Percentiles rank a stretch among this genome's conserved stretches.
Evolutionary conservation across 257 asterid genomes (phyloP).

Genomic region (Solanum acaule): DNA sequence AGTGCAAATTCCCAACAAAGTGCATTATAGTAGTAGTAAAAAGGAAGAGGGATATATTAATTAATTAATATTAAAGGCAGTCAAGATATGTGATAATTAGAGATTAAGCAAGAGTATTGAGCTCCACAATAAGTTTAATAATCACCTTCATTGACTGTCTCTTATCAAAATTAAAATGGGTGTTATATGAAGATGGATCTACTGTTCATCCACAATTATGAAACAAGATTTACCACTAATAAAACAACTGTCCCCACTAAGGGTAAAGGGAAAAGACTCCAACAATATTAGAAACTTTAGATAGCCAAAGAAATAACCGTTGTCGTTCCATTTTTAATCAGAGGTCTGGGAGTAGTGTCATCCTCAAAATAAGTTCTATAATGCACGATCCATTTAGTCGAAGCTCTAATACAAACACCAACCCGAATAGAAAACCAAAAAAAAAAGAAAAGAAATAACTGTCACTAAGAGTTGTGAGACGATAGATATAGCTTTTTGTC

Average conservation of each 20-base stretch:
- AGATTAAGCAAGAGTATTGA: neutral
- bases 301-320: neutral
- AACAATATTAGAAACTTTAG: neutral
- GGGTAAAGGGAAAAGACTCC: neutral
- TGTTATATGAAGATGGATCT: neutral
- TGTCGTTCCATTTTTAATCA: neutral
- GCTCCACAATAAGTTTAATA: neutral
- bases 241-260: neutral
- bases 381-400: too few species aligned
- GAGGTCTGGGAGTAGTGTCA: neutral
- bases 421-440: neutral
- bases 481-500: neutral
- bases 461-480: neutral
- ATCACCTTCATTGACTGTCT: neutral
- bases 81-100: constrained; percentile 9
- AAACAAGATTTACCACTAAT: neutral
- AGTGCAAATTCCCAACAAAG: neutral
- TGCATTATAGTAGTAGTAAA: neutral
- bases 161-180: neutral
- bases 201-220: neutral
- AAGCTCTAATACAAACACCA: too few species aligned
- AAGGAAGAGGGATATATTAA: neutral
- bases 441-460: too few species aligned
- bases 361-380: too few species aligned
- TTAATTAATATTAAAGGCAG: neutral